A percentile compares a stretch with the other conserved stretches of the same genome.
phyloP scores from a whole-genome alignment of 2,329 filamentous ascomycete genomes.

The Madurella fahalii region DNA sequence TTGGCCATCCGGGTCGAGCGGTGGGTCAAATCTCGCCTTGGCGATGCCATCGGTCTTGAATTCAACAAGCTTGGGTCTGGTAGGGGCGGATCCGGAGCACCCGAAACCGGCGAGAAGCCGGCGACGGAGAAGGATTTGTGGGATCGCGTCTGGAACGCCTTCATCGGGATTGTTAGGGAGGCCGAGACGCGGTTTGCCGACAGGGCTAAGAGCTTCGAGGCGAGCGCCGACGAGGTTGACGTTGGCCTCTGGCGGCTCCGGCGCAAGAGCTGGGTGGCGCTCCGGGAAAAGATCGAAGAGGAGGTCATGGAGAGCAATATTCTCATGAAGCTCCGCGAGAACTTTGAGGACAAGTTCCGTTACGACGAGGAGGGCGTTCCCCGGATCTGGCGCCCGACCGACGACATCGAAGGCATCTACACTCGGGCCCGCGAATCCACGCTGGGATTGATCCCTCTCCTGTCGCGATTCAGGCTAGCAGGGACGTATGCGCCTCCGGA shows the following conservation, averaged over 20 bases:
- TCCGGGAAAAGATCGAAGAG: conserved; percentile 88
- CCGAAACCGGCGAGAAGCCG: conserved; percentile 71
- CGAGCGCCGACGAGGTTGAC: conserved; percentile 84
- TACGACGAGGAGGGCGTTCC: conserved; percentile 95
- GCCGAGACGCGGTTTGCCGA: conserved; percentile 83
- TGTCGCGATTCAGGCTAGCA: conserved; percentile 77
- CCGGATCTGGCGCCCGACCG: conserved; percentile 91
- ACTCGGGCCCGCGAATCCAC: conserved; percentile 90
- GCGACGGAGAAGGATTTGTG: conserved; percentile 79
- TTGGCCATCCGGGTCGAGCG: conserved; percentile 87
- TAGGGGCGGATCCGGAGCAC: conserved; percentile 74
- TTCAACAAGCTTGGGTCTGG: conserved; percentile 95
- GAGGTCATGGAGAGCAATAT: conserved; percentile 98
- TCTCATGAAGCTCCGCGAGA: conserved; percentile 89
- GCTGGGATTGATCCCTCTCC: conserved; percentile 80
- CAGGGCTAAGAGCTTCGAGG: conserved; percentile 88
- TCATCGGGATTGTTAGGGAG: conserved; percentile 75
- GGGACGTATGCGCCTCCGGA: conserved; percentile 73
- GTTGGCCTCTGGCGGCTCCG: conserved; percentile 89
- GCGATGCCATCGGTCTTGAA: conserved; percentile 83
- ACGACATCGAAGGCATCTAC: conserved; percentile 96
- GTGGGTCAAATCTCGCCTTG: conserved; percentile 84
- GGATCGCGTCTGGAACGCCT: conserved; percentile 91
- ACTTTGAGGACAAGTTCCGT: conserved; percentile 98
- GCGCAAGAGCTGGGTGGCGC: conserved; percentile 89